Conservation (phyloP, 495 filamentous ascomycete genomes). For the Hypoxylon fragiforme region DNA sequence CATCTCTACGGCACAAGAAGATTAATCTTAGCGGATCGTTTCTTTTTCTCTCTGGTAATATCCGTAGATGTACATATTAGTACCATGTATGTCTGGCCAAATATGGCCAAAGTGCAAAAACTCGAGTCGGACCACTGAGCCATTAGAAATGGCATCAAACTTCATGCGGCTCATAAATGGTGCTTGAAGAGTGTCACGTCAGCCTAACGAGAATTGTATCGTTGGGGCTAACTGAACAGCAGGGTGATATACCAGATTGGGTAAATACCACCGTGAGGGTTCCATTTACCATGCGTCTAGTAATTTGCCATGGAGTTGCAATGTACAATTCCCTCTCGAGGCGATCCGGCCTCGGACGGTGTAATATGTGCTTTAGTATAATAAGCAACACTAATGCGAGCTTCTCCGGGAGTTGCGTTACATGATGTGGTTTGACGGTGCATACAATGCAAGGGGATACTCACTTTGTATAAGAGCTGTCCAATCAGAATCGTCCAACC, state of each 20-base stretch:
- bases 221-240: constrained; percentile 1
- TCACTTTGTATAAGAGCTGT: constrained; percentile 2
- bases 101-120: no score
- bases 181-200: constrained; percentile 23
- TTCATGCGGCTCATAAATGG: constrained; percentile 30
- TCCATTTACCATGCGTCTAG: constrained; percentile 4
- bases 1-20: no score
- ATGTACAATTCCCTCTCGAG: constrained; percentile 6
- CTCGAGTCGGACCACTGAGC: not conserved
- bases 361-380: no score
- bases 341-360: constrained; percentile 3
- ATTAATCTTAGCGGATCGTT: not conserved
- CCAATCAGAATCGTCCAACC: constrained; percentile 3
- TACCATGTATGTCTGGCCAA: no score
- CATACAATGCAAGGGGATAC: not conserved
- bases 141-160: constrained; percentile 2
- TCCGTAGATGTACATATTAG: no score
- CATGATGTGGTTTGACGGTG: not conserved
- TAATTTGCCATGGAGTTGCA: constrained; percentile 22
- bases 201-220: not conserved
- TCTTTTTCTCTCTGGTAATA: not conserved
- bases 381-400: not conserved
- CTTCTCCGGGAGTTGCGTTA: constrained; percentile 24
- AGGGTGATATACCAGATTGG: constrained; percentile 6
- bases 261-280: constrained; percentile 18